Evolutionary conservation across 2,329 filamentous ascomycete species (phyloP).

Genomic region (Botryotinia calthae): DNA sequence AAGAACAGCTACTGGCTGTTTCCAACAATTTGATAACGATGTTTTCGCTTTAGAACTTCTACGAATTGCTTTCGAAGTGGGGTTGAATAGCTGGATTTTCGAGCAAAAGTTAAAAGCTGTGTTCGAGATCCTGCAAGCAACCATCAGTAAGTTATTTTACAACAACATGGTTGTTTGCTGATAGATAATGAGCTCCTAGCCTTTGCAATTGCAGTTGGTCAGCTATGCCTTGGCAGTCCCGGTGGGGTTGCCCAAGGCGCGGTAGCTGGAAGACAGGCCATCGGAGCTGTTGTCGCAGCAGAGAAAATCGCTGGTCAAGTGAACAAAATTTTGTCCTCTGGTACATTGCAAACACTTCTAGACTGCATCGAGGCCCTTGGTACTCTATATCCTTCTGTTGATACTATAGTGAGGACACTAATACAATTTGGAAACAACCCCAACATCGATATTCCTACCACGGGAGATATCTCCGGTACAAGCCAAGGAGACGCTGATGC

Average conservation of each 20-base stretch:
- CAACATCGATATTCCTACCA: slow-evolving; percentile 5
- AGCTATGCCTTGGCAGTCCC: slow-evolving; percentile 8
- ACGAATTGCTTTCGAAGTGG: neutral
- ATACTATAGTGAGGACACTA: slow-evolving; percentile 1
- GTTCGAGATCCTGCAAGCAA: slow-evolving; percentile 1
- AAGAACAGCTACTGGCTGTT: slow-evolving; percentile 5
- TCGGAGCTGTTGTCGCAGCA: slow-evolving; percentile 4
- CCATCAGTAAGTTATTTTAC: neutral
- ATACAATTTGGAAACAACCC: neutral
- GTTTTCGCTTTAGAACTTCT: neutral
- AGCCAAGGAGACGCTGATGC: slow-evolving; percentile 2
- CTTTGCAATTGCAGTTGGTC: slow-evolving; percentile 11
- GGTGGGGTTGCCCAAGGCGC: neutral
- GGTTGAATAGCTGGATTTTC: neutral
- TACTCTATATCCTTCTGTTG: neutral
- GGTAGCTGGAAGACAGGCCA: slow-evolving; percentile 6
- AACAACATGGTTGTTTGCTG: neutral
- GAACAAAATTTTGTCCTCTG: slow-evolving; percentile 5
- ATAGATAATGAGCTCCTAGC: neutral
- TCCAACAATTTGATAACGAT: slow-evolving; percentile 6
- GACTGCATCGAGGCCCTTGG: slow-evolving; percentile 12
- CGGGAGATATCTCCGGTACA: slow-evolving; percentile 2
- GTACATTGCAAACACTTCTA: slow-evolving; percentile 6
- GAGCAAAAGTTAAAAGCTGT: slow-evolving; percentile 6
- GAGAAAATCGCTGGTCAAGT: neutral